These are phyloP conservation scores for Calamus simplicifolius DNA, from an alignment of 176 grass and related monocot genomes.

Conservation along the genomic window DNA sequence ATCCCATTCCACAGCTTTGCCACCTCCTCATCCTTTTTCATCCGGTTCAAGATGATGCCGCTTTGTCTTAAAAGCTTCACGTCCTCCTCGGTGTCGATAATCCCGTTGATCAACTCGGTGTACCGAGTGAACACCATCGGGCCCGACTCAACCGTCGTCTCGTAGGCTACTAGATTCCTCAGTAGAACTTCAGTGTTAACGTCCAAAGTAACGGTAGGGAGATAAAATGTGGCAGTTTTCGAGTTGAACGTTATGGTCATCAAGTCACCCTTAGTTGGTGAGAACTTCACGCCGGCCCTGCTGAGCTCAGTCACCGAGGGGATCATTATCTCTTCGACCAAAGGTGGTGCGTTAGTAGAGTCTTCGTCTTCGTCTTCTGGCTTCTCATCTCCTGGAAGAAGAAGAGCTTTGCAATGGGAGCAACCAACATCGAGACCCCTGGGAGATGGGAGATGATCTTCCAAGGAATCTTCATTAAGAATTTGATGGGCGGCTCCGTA, in stretches of 20 bases:
- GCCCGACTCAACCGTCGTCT: slow-evolving; percentile 37
- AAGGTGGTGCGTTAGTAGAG: background rate
- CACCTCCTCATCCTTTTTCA: slow-evolving; percentile 63
- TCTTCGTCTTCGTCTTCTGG: too few species aligned
- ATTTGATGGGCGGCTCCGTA: background rate
- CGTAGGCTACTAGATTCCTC: slow-evolving; percentile 69
- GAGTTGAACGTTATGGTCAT: slow-evolving; percentile 48
- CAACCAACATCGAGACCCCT: background rate
- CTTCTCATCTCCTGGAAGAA: too few species aligned
- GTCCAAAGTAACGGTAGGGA: slow-evolving; percentile 47
- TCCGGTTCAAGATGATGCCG: slow-evolving; percentile 49
- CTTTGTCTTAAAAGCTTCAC: slow-evolving; percentile 36
- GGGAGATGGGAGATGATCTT: background rate
- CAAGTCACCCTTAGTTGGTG: slow-evolving; percentile 44
- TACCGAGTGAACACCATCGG: slow-evolving; percentile 42
- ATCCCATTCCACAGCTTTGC: slow-evolving; percentile 76
- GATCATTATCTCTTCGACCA: slow-evolving; percentile 93
- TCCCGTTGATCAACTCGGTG: slow-evolving; percentile 84
- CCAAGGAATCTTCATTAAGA: slow-evolving; percentile 5
- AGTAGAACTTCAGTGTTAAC: slow-evolving; percentile 40
- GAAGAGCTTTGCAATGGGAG: background rate
- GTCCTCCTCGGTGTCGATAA: slow-evolving; percentile 61
- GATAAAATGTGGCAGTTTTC: slow-evolving; percentile 26
- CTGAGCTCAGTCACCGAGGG: slow-evolving; percentile 57
- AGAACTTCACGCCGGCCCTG: slow-evolving; percentile 43